These are phyloP conservation scores for Populus trichocarpa DNA, from an alignment of 441 rosid genomes.

Conservation along the genomic window DNA sequence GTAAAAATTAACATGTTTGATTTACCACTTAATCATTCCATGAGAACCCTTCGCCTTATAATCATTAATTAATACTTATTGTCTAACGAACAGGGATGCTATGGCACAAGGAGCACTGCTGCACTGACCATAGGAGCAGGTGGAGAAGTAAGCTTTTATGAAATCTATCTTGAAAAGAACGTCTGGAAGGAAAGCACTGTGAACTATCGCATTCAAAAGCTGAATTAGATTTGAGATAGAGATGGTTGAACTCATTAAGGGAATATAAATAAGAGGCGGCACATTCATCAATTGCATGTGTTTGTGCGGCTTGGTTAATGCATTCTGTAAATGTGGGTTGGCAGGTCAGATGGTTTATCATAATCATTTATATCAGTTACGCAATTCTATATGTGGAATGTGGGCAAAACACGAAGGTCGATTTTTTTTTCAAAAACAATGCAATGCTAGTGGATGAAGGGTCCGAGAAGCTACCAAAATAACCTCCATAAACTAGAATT, in stretches of 20 bases:
- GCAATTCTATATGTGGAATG: neutral
- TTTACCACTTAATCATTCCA: neutral
- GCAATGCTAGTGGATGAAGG: neutral
- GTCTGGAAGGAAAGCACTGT: slow-evolving; percentile 56
- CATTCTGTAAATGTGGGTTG: slow-evolving; percentile 7
- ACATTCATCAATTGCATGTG: neutral
- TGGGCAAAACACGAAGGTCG: neutral
- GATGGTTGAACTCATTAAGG: neutral
- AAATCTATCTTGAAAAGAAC: slow-evolving; percentile 48
- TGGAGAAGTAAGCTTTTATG: slow-evolving; percentile 50
- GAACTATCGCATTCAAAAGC: slow-evolving; percentile 35
- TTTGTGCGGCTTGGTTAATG: slow-evolving; percentile 2
- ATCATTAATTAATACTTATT: neutral
- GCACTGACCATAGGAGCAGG: slow-evolving; percentile 36
- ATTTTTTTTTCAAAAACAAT: too few relatives aligned
- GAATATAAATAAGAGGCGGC: neutral
- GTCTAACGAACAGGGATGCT: slow-evolving; percentile 40
- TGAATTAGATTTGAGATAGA: slow-evolving; percentile 14
- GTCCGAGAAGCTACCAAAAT: neutral
- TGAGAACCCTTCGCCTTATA: neutral
- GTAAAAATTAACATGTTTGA: slow-evolving; percentile 24
- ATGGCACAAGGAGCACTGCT: slow-evolving; percentile 55
- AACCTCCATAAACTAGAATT: too few relatives aligned
- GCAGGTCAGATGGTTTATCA: slow-evolving; percentile 2
- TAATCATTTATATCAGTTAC: neutral